Conservation (phyloP, 495 filamentous ascomycete species). For the Penicillium desertorum region DNA sequence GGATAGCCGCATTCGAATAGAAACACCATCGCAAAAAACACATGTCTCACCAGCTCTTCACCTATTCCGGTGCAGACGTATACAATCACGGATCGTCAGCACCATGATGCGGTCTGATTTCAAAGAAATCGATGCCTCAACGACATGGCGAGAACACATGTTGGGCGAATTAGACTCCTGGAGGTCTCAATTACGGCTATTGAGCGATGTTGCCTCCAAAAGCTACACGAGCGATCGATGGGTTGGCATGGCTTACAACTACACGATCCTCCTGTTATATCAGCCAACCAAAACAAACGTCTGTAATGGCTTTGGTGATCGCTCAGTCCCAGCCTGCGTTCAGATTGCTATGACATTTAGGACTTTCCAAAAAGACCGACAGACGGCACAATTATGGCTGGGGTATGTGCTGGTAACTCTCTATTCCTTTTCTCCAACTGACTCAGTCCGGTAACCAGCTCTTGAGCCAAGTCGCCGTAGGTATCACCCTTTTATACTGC, state of each 20-base stretch:
- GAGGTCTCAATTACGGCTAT: constrained; percentile 19
- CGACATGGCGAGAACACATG: constrained; percentile 24
- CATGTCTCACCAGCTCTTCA: constrained; percentile 24
- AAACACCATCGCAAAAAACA: constrained; percentile 17
- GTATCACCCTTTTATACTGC: constrained; percentile 26
- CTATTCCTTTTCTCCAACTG: background rate
- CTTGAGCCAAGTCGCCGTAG: constrained; percentile 24
- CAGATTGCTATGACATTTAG: constrained; percentile 22
- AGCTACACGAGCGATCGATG: constrained; percentile 26
- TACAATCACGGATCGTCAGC: constrained; percentile 25
- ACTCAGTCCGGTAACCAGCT: constrained; percentile 10
- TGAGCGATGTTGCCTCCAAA: constrained; percentile 17
- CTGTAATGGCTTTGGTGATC: constrained; percentile 12
- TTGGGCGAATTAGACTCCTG: constrained; percentile 19
- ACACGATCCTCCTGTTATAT: constrained; percentile 20
- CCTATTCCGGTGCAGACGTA: constrained; percentile 23
- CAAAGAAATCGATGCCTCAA: constrained; percentile 5
- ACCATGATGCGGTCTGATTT: constrained; percentile 25
- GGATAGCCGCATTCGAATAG: constrained; percentile 1
- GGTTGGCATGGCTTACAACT: constrained; percentile 29
- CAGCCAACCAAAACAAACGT: constrained; percentile 20
- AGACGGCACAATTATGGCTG: constrained; percentile 28
- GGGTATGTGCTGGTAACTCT: constrained; percentile 11
- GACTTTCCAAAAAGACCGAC: constrained; percentile 24
- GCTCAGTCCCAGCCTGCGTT: constrained; percentile 18